Evolutionary conservation across 176 grass and related monocot genomes (phyloP).

Genomic region (Oryza officinalis): DNA sequence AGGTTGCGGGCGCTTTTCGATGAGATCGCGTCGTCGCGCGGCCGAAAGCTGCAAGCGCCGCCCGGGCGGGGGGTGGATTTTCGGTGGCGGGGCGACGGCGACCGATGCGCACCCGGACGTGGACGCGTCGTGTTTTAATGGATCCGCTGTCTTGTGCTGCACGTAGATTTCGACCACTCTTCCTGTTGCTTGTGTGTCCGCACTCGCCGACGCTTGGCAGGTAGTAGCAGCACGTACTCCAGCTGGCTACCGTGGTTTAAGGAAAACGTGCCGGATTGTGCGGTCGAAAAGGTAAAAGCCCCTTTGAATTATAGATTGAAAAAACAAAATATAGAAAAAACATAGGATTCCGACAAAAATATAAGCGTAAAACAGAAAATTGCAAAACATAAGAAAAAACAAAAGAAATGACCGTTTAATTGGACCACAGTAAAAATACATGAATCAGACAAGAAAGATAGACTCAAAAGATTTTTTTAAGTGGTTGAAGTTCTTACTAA

Average conservation of each 20-base stretch:
- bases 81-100: constrained; percentile 19
- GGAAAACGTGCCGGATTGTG: not conserved
- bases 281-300: not conserved
- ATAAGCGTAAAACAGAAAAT: too few species aligned
- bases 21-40: not conserved
- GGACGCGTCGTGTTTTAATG: not conserved
- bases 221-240: not conserved
- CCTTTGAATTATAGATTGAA: too few species aligned
- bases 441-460: too few species aligned
- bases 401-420: too few species aligned
- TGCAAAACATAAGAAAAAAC: too few species aligned
- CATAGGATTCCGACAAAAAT: too few species aligned
- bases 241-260: not conserved
- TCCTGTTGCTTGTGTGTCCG: not conserved
- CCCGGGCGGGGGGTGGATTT: not conserved
- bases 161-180: not conserved
- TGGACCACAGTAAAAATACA: too few species aligned
- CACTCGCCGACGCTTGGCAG: constrained; percentile 15
- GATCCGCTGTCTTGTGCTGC: not conserved
- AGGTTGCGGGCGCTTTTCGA: not conserved
- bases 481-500: too few species aligned
- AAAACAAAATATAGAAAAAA: too few species aligned
- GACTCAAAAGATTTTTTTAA: too few species aligned
- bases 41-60: constrained; percentile 29
- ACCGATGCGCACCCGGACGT: constrained; percentile 9